Base-by-base conservation (phyloP, 768 basidiomycete species). In the Boletus speciosus region DNA sequence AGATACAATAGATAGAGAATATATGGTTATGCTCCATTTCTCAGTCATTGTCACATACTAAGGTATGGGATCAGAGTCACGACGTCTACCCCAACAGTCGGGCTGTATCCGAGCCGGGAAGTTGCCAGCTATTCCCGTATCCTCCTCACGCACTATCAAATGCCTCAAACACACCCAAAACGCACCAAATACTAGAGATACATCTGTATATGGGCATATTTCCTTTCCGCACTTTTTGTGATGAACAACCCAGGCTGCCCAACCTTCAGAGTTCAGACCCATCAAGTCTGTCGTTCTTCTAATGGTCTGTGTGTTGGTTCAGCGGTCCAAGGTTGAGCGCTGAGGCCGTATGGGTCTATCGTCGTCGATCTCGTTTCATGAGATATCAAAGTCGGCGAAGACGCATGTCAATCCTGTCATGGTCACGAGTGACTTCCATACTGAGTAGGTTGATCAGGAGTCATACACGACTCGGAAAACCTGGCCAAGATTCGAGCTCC, bases 191-290 rank as follows among this genome's bases (percentile, higher is more conserved):
- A 19, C 19, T 19, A 19, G 19, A 19, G 19, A 19, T 19, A 19
- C 19, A 1, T 19, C 19, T 19, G 19, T 19, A 19, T 19, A 19
- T 19, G 19, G 19, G 19, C 19, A 19, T 19, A 19, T 19, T 19
- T 19, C 19, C 19, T 19, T 19, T 19, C 19, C 19, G 19, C 19
- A 19, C 19, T 19, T 19, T 19, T 19, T 19, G 19, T 19, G 19
- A 19, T 19, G 19, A 19, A 19, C 12, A 7, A 31, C n/a, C 42
- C 49, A 90, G 87, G 88, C 89, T 75, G 75, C 88, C 58, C 89
- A 90, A 96, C 94, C 25, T 93, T 98, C 86, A 97, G 92, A 76
- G 86, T 93, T 98, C 86, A 97, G 92, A 76, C 86, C 85, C 61
- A 98, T 98, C 82, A 90, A 82, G 77, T 78, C 94, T 54, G 71